A percentile compares a stretch with the other conserved stretches of the same genome.
Evolutionary conservation across 2,329 filamentous ascomycete genomes (phyloP).

Genomic region (Pseudogymnoascus sp.): DNA sequence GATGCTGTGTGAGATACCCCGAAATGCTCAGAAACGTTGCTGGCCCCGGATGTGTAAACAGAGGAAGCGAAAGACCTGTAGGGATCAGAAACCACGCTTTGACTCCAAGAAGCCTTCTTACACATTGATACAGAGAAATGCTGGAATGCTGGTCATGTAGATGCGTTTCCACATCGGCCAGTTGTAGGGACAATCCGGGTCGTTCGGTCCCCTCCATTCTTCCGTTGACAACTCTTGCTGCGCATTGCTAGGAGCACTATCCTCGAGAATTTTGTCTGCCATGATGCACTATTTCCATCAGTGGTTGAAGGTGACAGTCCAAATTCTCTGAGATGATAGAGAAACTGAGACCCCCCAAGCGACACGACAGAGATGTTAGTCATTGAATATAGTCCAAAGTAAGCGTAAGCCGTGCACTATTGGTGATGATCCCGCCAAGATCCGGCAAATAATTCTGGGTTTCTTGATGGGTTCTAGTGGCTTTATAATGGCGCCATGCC

Average conservation of each 20-base stretch:
- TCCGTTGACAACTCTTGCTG: constrained; percentile 23
- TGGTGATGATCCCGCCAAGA: not conserved
- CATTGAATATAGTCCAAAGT: constrained; percentile 15
- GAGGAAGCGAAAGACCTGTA: constrained; percentile 46
- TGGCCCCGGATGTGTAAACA: constrained; percentile 42
- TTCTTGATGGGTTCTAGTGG: too few species aligned
- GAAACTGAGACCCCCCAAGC: not conserved
- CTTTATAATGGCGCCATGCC: too few species aligned
- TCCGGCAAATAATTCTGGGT: not conserved
- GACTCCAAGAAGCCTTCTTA: constrained; percentile 10
- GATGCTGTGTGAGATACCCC: constrained; percentile 45
- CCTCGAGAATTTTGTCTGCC: not conserved
- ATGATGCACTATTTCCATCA: not conserved
- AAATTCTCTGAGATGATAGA: not conserved
- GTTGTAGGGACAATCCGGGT: constrained; percentile 35
- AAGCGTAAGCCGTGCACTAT: not conserved
- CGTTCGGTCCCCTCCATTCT: constrained; percentile 14
- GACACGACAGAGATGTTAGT: constrained; percentile 19
- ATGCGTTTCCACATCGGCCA: constrained; percentile 39
- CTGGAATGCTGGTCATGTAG: constrained; percentile 32
- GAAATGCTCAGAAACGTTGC: constrained; percentile 44
- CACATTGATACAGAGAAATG: constrained; percentile 31
- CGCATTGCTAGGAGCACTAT: constrained; percentile 11
- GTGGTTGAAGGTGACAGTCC: not conserved
- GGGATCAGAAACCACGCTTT: not conserved